A percentile compares a stretch with the other conserved stretches of the same genome.
Conservation (phyloP, 1,284 basidiomycete species). For the Leccinum subspadiceum region DNA sequence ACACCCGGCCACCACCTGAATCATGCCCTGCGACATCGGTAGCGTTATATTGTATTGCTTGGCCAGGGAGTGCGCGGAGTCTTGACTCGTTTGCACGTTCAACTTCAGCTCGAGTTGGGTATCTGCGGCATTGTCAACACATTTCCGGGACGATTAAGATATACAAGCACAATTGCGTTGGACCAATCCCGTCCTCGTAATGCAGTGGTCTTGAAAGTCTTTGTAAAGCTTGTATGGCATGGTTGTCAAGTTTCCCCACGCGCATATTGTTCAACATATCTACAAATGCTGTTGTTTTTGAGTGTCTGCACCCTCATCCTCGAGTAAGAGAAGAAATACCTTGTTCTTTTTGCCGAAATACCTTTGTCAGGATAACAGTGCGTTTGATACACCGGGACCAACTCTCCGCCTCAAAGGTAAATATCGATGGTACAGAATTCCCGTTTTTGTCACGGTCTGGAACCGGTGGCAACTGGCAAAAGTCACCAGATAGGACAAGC, state of each 20-base stretch:
- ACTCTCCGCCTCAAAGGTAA: constrained; percentile 86
- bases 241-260: constrained; percentile 59
- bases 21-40: constrained; percentile 25
- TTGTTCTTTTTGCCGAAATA: constrained; percentile 79
- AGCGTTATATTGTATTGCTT: constrained; percentile 21
- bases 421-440: constrained; percentile 42
- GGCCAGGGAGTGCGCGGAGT: constrained; percentile 26
- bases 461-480: constrained; percentile 96
- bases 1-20: constrained; percentile 24
- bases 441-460: constrained; percentile 38
- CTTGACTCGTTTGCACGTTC: constrained; percentile 32
- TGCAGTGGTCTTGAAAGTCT: constrained; percentile 57
- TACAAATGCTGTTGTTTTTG: constrained; percentile 63
- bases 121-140: constrained; percentile 20
- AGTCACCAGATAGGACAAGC: constrained; percentile 92
- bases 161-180: constrained; percentile 72
- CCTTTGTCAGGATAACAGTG: constrained; percentile 86
- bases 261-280: constrained; percentile 92
- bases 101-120: constrained; percentile 33
- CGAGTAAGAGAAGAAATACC: constrained; percentile 37
- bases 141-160: not conserved
- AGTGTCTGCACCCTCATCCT: constrained; percentile 7
- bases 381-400: constrained; percentile 81
- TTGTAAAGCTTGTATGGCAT: constrained; percentile 56
- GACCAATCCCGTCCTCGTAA: constrained; percentile 72